Conservation (phyloP, 805 yeast species). For the Suhomyces xylopsoci region DNA sequence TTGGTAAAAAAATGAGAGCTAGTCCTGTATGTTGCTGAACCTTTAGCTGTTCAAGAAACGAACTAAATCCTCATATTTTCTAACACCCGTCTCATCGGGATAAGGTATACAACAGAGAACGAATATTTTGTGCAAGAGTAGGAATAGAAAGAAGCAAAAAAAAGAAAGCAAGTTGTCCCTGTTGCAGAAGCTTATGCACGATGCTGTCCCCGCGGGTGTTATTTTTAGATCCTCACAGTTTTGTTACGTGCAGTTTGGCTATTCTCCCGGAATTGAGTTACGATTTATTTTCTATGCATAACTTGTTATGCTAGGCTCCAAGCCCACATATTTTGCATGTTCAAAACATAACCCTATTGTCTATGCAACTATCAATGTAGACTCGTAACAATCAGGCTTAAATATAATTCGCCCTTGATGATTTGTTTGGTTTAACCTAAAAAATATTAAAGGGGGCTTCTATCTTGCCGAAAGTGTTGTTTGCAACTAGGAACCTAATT, state of each 20-base stretch:
- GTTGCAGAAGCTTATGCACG: background rate
- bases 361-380: background rate
- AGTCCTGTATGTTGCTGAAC: background rate
- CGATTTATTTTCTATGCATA: background rate
- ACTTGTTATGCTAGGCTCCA: background rate
- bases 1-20: background rate
- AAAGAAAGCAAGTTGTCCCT: background rate
- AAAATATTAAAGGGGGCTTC: constrained; percentile 6
- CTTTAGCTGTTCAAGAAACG: background rate
- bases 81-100: background rate
- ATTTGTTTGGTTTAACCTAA: background rate
- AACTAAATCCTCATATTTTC: background rate
- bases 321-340: background rate
- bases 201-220: background rate
- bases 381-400: background rate
- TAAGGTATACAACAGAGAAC: background rate
- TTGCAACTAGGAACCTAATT: background rate
- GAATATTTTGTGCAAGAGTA: background rate
- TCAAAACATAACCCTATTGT: background rate
- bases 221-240: background rate
- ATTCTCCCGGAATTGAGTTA: background rate
- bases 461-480: background rate
- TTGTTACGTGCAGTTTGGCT: background rate
- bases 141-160: background rate
- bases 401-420: background rate